phyloP scores from a whole-genome alignment of 2,329 filamentous ascomycete species.

The Colletotrichum sp. region DNA sequence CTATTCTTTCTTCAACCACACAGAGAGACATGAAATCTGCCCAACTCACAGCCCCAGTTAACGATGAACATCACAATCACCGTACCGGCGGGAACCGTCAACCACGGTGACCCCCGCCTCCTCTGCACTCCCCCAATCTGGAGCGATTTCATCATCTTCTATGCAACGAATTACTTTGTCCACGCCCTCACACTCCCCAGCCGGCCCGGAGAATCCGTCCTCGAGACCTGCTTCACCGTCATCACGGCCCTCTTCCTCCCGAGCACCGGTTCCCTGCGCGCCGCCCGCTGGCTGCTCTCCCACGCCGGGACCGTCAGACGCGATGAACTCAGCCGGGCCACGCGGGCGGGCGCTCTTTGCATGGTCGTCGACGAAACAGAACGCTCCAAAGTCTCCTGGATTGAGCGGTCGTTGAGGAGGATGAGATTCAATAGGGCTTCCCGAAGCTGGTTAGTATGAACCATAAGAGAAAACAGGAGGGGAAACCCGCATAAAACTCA shows the following conservation, averaged over 20 bases:
- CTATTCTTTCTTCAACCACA: too few relatives aligned
- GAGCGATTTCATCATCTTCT: slow-evolving; percentile 27
- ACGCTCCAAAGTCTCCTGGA: slow-evolving; percentile 12
- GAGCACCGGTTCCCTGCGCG: slow-evolving; percentile 19
- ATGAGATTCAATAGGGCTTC: slow-evolving; percentile 12
- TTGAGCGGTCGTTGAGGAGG: slow-evolving; percentile 1
- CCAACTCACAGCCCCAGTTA: not conserved
- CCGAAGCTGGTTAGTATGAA: slow-evolving; percentile 7
- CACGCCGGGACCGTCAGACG: slow-evolving; percentile 15
- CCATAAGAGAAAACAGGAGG: not conserved
- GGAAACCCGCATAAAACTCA: not conserved
- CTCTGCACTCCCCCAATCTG: slow-evolving; percentile 24
- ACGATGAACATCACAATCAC: slow-evolving; percentile 13
- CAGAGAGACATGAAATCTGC: not conserved
- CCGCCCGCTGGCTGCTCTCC: slow-evolving; percentile 12
- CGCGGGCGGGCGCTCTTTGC: slow-evolving; percentile 25
- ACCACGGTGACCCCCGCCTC: slow-evolving; percentile 23
- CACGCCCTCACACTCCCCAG: slow-evolving; percentile 26
- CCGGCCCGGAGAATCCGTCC: slow-evolving; percentile 22
- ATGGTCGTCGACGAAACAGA: slow-evolving; percentile 23
- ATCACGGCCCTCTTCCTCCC: slow-evolving; percentile 21
- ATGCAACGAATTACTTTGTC: slow-evolving; percentile 28
- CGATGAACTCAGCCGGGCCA: slow-evolving; percentile 18
- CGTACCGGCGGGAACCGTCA: slow-evolving; percentile 6
- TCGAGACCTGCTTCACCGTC: slow-evolving; percentile 15